phyloP scores from a whole-genome alignment of 805 yeast genomes.

The Yarrowia divulgata region DNA sequence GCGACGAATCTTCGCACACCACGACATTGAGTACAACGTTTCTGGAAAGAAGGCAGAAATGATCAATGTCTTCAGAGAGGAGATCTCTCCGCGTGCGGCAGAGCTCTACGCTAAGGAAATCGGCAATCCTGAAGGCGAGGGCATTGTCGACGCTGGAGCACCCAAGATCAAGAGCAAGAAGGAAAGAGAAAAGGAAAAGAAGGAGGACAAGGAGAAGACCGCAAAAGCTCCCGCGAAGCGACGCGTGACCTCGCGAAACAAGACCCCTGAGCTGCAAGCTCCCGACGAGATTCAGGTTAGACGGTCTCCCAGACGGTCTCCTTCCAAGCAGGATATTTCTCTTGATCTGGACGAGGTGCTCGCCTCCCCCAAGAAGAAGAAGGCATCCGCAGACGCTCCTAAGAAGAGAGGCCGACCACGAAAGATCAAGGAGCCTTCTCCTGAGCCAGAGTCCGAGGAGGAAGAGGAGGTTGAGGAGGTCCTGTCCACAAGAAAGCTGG shows the following conservation, averaged over 20 bases:
- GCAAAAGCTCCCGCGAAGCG: neutral
- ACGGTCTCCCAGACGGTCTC: constrained; percentile 36
- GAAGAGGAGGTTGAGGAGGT: neutral
- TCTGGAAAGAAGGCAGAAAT: constrained; percentile 74
- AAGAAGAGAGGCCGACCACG: constrained; percentile 14
- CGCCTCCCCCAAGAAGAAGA: constrained; percentile 11
- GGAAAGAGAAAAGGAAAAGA: constrained; percentile 10
- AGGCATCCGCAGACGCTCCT: constrained; percentile 7
- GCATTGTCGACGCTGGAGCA: constrained; percentile 53
- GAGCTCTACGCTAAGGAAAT: constrained; percentile 51
- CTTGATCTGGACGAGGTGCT: constrained; percentile 27
- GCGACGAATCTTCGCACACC: constrained; percentile 67
- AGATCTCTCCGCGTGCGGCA: constrained; percentile 60
- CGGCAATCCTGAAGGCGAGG: constrained; percentile 51
- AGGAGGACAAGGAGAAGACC: constrained; percentile 23
- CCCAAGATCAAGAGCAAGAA: constrained; percentile 39
- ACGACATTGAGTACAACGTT: constrained; percentile 63
- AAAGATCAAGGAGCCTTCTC: constrained; percentile 28
- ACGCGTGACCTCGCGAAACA: constrained; percentile 14
- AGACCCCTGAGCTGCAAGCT: constrained; percentile 25
- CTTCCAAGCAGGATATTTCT: constrained; percentile 28
- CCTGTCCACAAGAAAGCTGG: neutral
- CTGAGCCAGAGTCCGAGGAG: constrained; percentile 23
- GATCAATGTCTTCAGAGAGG: constrained; percentile 62
- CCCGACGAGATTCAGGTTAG: constrained; percentile 27